Evolutionary conservation across 1,284 basidiomycete genomes (phyloP), one percentile per base, ranked within the genome.

Genomic region (Marasmius fiardii): DNA sequence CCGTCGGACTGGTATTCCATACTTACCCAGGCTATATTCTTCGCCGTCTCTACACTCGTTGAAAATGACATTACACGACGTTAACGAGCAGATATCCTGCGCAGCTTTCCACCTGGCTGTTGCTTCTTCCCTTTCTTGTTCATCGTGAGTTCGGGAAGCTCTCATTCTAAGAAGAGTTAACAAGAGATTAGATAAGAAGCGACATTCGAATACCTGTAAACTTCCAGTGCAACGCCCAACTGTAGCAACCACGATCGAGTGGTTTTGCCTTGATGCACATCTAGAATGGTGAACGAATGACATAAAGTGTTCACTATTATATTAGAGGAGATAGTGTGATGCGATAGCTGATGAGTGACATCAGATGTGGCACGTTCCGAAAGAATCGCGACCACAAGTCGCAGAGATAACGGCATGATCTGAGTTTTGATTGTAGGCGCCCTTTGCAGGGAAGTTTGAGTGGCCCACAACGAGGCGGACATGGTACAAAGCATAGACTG

Each of bases 11-110:
- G 20, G 21, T 28, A n/a, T 4, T 6, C 16, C 26, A 51, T 12
- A 24, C 45, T 24, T 48, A 57, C 49, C 56, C 65, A 53, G 65
- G 84, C 86, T 85, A 62, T 86, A 88, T n/a, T 67, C 72, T 51
- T 79, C 76, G 4, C 72, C 76, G n/a, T 87, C 84, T 58, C 70
- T 76, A 60, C 85, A 88, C 58, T 83, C 79, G 57, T 83, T 80
- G 58, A 91, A 90, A 3, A 85, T 86, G 23, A 69, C 69, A 60
- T 80, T 79, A 58, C 79, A 82, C 0, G 85, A 79, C 20, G 71
- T 67, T 16, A 91, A 57, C 11, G 87, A 86, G 60, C 81, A 83
- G 45, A 88, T 77, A 57, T 89, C 83, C 55, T 83, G 81, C 2
- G 80, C 79, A 23, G 77, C 75, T 61, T 74, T 74, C 78, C 80